Evolutionary conservation across 345 rosid species (phyloP).

Genomic region (Brassica cretica): DNA sequence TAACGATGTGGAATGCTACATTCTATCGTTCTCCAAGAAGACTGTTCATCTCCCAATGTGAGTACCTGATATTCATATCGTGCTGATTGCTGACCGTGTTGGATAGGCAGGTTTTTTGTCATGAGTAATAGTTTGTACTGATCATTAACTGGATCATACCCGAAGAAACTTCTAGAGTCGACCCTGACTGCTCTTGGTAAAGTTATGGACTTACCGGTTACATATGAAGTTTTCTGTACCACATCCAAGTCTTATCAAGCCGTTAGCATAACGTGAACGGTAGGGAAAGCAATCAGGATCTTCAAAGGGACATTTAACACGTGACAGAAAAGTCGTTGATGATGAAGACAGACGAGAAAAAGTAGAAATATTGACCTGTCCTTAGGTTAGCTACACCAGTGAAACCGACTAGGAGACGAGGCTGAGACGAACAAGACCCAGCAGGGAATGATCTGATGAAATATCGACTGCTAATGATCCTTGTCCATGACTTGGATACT

Average conservation of each 20-base stretch:
- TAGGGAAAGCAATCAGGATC: no score
- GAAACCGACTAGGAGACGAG: background rate
- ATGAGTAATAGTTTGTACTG: background rate
- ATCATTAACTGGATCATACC: background rate
- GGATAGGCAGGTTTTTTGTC: background rate
- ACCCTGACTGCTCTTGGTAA: background rate
- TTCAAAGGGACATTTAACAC: no score
- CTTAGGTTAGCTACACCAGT: no score
- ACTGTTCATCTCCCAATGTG: background rate
- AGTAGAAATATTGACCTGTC: background rate
- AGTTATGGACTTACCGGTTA: background rate
- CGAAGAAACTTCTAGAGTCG: background rate
- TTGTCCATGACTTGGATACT: constrained; percentile 10
- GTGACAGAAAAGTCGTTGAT: background rate
- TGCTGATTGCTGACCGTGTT: background rate
- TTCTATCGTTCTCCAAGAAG: background rate
- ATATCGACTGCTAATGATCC: background rate
- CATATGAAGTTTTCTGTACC: background rate
- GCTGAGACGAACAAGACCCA: background rate
- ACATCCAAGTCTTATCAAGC: background rate
- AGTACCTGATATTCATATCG: background rate
- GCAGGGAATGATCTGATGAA: background rate
- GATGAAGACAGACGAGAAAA: background rate
- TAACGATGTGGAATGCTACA: background rate
- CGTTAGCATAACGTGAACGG: background rate